Base-by-base conservation (phyloP, 257 asterid genomes). In the Plantago elongata region DNA sequence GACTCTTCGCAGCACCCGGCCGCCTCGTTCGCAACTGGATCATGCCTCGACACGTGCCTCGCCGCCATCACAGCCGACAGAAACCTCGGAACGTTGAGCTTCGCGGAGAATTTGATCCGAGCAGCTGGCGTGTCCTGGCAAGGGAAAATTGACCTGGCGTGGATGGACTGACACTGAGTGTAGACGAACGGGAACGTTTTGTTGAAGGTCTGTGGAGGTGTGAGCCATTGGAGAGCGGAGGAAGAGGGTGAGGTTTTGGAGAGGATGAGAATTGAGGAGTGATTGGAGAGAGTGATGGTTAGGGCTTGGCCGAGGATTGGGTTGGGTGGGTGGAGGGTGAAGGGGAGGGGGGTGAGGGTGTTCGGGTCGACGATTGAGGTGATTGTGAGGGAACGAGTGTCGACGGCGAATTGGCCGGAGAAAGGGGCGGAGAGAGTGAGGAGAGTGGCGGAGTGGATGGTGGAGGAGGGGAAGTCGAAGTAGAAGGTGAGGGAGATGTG, bases 121-220 rank as follows among this genome's bases (percentile, higher is more conserved):
- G 94, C 95, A 1, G 91, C 97, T 1, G 99, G 99, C 18, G 99
- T 89, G 27, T 92, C 99, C 54, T 92, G 99, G 73, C 97, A 92
- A 37, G 99, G 99, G 82, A 92, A 92, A 45, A 92, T 81, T 8
- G 99, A 92, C 70, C 99, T 70, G 16, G 97, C 99, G 64, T 92
- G 97, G 63, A 92, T 92, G 51, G 99, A 44, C 66, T 92, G 97
- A 61, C 99, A 92, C 45, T 92, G 99, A 13, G 99, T 92, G 68
- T 86, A 92, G 4, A 92, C 96, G 56, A 89, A 92, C 9, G 99
- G 96, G 40, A 68, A 74, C 0, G 82, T 51, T 64, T 89, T 89
- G 60, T 89, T 92, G 48, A 83, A 83, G 10, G 97, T 92, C 65
- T 92, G 99, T 0, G 81, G 80, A 9, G 99, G 99, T 5, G 91